Evolutionary conservation across 2,329 filamentous ascomycete genomes (phyloP).

Genomic region (Dothistroma pini): DNA sequence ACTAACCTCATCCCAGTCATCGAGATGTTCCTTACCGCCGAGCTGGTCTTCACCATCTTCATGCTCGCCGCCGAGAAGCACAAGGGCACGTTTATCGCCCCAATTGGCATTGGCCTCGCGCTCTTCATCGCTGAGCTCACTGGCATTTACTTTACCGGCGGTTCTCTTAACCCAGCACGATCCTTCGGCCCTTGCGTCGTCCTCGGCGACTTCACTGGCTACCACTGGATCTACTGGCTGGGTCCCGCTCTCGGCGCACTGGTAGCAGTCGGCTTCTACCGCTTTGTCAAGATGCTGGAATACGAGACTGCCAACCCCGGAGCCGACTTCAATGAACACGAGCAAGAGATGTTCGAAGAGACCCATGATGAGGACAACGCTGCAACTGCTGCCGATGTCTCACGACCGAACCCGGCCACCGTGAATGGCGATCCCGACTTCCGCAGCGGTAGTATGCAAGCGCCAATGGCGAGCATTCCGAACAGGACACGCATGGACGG

Average conservation of each 20-base stretch:
- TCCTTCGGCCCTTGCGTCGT: slow-evolving; percentile 49
- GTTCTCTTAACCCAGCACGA: slow-evolving; percentile 48
- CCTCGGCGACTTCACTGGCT: slow-evolving; percentile 39
- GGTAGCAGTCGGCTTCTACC: slow-evolving; percentile 48
- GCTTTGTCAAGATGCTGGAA: slow-evolving; percentile 47
- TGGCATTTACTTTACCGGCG: slow-evolving; percentile 41
- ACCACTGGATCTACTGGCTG: slow-evolving; percentile 54
- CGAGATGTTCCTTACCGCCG: slow-evolving; percentile 50
- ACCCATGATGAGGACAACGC: slow-evolving; percentile 38
- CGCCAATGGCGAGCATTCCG: neutral
- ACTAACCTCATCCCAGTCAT: slow-evolving; percentile 34
- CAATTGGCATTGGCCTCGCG: slow-evolving; percentile 39
- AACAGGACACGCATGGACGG: neutral
- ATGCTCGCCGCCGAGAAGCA: slow-evolving; percentile 43
- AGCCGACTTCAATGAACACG: slow-evolving; percentile 46
- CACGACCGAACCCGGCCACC: neutral
- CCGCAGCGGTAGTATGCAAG: neutral
- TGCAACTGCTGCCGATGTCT: neutral
- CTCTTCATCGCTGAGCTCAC: slow-evolving; percentile 46
- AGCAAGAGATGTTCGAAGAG: slow-evolving; percentile 34
- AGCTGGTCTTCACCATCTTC: slow-evolving; percentile 49
- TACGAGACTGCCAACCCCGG: slow-evolving; percentile 51
- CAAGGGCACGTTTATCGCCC: slow-evolving; percentile 41
- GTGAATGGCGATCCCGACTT: neutral
- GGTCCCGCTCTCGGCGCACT: slow-evolving; percentile 46